These are phyloP conservation scores for Cryptococcus neoformans DNA, from an alignment of 1,284 basidiomycete genomes.

Conservation along the genomic window DNA sequence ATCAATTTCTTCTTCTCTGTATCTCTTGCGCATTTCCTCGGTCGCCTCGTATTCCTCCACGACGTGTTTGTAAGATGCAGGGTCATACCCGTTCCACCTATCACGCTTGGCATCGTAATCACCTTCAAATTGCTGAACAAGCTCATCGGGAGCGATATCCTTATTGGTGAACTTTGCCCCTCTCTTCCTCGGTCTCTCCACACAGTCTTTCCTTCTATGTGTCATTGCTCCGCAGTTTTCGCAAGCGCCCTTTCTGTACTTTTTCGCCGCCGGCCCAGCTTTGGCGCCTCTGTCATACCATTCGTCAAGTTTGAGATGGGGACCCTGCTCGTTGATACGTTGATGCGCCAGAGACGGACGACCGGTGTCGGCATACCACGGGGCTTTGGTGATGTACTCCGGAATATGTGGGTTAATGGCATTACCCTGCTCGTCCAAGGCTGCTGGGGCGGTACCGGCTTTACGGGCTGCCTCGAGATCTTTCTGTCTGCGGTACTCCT, in stretches of 20 bases:
- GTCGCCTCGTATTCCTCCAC: constrained; percentile 94
- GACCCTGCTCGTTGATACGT: constrained; percentile 63
- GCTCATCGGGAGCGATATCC: constrained; percentile 87
- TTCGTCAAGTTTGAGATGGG: constrained; percentile 71
- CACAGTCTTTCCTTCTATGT: constrained; percentile 86
- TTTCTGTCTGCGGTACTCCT: constrained; percentile 90
- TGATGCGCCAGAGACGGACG: constrained; percentile 92
- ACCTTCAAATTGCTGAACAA: constrained; percentile 71
- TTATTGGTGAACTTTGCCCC: constrained; percentile 92
- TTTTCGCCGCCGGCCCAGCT: constrained; percentile 85
- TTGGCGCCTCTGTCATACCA: constrained; percentile 92
- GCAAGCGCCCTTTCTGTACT: constrained; percentile 96
- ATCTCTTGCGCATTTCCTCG: constrained; percentile 82
- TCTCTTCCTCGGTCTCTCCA: constrained; percentile 93
- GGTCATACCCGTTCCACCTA: constrained; percentile 98
- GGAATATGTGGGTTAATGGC: constrained; percentile 99
- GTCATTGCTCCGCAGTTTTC: constrained; percentile 98
- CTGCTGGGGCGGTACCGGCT: constrained; percentile 94
- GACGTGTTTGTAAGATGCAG: constrained; percentile 75
- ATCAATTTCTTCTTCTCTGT: constrained; percentile 95
- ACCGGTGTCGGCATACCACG: constrained; percentile 94
- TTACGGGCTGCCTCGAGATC: constrained; percentile 95
- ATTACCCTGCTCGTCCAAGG: constrained; percentile 88
- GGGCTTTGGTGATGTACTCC: constrained; percentile 93
- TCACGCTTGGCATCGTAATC: constrained; percentile 96